Evolutionary conservation across 257 asterid species (phyloP).

Genomic region (Mentha longifolia): DNA sequence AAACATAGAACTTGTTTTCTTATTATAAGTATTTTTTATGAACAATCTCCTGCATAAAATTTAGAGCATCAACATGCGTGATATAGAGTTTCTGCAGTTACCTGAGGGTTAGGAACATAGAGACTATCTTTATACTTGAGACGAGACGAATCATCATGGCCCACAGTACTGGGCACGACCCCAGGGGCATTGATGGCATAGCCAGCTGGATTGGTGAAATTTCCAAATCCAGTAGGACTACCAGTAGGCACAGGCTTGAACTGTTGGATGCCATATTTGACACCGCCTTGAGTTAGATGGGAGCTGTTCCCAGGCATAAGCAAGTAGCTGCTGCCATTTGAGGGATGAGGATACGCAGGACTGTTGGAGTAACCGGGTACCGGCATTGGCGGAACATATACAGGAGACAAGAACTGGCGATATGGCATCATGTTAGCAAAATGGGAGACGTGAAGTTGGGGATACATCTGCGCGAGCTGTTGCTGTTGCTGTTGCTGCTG

Average conservation of each 20-base stretch:
- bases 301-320: slow-evolving; percentile 90
- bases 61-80: background rate
- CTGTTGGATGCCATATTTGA: slow-evolving; percentile 89
- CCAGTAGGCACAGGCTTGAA: slow-evolving; percentile 81
- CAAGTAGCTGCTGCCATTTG: slow-evolving; percentile 84
- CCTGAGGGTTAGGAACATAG: slow-evolving; percentile 91
- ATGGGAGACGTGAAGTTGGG: slow-evolving; percentile 85
- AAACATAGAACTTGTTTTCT: background rate
- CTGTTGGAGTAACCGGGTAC: slow-evolving; percentile 87
- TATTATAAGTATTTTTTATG: background rate
- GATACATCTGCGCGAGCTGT: slow-evolving; percentile 92
- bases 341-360: slow-evolving; percentile 85
- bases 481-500: slow-evolving; percentile 49
- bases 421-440: slow-evolving; percentile 86
- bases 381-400: slow-evolving; percentile 88
- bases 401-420: slow-evolving; percentile 77
- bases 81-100: slow-evolving; percentile 31
- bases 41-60: background rate
- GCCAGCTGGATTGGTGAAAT: slow-evolving; percentile 74
- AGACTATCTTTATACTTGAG: slow-evolving; percentile 81
- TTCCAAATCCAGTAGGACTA: slow-evolving; percentile 78
- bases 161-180: slow-evolving; percentile 67
- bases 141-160: slow-evolving; percentile 91
- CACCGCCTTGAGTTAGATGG: slow-evolving; percentile 63
- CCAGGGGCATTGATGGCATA: slow-evolving; percentile 84